Percentiles rank a stretch among this genome's conserved stretches.
phyloP scores from a whole-genome alignment of 345 rosid species.

The Melaleuca quinquenervia region DNA sequence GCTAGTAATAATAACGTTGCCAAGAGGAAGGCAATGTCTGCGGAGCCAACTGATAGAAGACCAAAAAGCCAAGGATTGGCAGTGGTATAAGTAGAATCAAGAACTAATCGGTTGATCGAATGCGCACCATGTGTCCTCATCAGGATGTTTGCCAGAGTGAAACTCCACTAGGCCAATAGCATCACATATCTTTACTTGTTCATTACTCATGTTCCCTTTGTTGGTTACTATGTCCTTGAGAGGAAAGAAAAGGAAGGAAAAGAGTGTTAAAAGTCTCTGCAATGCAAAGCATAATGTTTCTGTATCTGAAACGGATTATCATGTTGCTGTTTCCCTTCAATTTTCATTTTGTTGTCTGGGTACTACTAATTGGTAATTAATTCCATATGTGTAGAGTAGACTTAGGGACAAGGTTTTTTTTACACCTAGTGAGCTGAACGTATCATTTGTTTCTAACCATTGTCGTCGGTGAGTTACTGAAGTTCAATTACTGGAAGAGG shows the following conservation, averaged over 20 bases:
- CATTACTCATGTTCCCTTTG: background rate
- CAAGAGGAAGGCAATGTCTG: slow-evolving; percentile 31
- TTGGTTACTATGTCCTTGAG: background rate
- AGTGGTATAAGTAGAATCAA: slow-evolving; percentile 1
- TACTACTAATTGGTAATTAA: background rate
- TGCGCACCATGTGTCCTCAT: background rate
- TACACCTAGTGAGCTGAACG: background rate
- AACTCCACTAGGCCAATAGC: background rate
- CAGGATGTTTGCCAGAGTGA: background rate
- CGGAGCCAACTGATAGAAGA: slow-evolving; percentile 18
- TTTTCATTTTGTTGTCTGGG: background rate
- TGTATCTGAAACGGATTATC: background rate
- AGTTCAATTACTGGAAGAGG: background rate
- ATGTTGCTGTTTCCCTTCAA: background rate
- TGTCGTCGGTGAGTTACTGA: background rate
- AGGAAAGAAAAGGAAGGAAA: background rate
- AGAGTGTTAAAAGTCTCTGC: background rate
- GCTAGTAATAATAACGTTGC: background rate
- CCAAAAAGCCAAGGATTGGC: slow-evolving; percentile 24
- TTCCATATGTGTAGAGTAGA: background rate
- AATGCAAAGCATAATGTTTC: background rate
- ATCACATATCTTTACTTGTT: background rate
- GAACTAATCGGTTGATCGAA: background rate
- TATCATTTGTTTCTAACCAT: background rate
- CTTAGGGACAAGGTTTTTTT: background rate